These are phyloP conservation scores for Zychaea mexicana DNA, from an alignment of 371 early-diverging fungal genomes.

Conservation along the genomic window DNA sequence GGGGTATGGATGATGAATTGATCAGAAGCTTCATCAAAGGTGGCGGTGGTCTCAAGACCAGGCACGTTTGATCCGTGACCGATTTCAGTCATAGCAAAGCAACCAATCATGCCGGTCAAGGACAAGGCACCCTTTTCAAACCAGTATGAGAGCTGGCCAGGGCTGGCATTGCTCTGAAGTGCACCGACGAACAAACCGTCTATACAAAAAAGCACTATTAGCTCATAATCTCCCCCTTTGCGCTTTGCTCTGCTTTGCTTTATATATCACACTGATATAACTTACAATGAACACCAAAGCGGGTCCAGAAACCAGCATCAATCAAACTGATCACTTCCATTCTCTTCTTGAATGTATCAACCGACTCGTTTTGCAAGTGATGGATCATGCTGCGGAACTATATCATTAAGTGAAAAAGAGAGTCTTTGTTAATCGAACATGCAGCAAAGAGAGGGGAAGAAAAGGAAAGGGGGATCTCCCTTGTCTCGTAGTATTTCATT, in stretches of 20 bases:
- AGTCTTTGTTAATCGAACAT: not conserved
- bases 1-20: slow-evolving; percentile 93
- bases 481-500: not conserved
- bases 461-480: not conserved
- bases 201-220: slow-evolving; percentile 8
- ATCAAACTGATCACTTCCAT: slow-evolving; percentile 83
- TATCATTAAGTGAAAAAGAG: not conserved
- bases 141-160: slow-evolving; percentile 88
- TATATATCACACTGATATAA: not conserved
- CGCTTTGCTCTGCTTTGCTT: not conserved
- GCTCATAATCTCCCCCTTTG: not conserved
- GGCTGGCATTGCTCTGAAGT: slow-evolving; percentile 85
- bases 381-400: slow-evolving; percentile 74
- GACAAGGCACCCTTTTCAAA: slow-evolving; percentile 85
- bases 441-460: too few relatives aligned
- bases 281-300: slow-evolving; percentile 88
- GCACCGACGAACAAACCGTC: slow-evolving; percentile 90
- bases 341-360: slow-evolving; percentile 72
- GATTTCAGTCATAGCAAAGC: slow-evolving; percentile 93
- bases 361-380: slow-evolving; percentile 77
- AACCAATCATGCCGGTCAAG: slow-evolving; percentile 82
- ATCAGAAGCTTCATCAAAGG: slow-evolving; percentile 81
- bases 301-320: slow-evolving; percentile 92
- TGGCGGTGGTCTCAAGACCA: slow-evolving; percentile 93
- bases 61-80: slow-evolving; percentile 92